phyloP scores from a whole-genome alignment of 31 red algal genomes.

The Bonnemaisonia californica region DNA sequence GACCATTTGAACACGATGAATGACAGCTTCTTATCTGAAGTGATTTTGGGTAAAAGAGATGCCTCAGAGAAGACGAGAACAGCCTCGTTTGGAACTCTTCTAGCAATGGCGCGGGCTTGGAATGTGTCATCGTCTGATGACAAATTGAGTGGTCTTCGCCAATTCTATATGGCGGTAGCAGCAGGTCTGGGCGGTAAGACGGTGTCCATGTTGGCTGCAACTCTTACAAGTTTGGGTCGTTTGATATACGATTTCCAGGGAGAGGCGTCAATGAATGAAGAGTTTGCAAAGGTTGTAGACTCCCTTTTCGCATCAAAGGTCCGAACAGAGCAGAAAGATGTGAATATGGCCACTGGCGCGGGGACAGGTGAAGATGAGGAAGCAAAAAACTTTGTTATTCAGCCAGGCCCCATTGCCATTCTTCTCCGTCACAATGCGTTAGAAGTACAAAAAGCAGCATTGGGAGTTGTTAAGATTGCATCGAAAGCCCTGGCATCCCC shows the following conservation, averaged over 20 bases:
- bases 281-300: conserved; percentile 49
- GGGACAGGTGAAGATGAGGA: neutral
- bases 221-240: conserved; percentile 56
- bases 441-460: conserved; percentile 76
- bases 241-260: conserved; percentile 68
- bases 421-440: conserved; percentile 60
- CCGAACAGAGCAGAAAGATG: neutral
- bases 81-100: conserved; percentile 64
- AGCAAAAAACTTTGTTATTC: conserved; percentile 4
- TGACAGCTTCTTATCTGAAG: conserved; percentile 64
- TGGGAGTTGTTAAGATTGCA: conserved; percentile 72
- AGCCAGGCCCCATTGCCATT: conserved; percentile 67
- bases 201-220: conserved; percentile 72
- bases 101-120: conserved; percentile 57
- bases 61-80: conserved; percentile 61
- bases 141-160: conserved; percentile 35
- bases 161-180: conserved; percentile 53
- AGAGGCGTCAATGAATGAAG: conserved; percentile 37
- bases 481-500: conserved; percentile 48
- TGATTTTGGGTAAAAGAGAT: conserved; percentile 70
- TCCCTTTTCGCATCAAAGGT: conserved; percentile 50
- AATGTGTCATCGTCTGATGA: conserved; percentile 16
- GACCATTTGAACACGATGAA: conserved; percentile 38
- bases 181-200: conserved; percentile 75
- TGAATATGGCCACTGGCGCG: neutral